Base-by-base conservation (phyloP, 768 basidiomycete species). In the Boletellus ananiceps region DNA sequence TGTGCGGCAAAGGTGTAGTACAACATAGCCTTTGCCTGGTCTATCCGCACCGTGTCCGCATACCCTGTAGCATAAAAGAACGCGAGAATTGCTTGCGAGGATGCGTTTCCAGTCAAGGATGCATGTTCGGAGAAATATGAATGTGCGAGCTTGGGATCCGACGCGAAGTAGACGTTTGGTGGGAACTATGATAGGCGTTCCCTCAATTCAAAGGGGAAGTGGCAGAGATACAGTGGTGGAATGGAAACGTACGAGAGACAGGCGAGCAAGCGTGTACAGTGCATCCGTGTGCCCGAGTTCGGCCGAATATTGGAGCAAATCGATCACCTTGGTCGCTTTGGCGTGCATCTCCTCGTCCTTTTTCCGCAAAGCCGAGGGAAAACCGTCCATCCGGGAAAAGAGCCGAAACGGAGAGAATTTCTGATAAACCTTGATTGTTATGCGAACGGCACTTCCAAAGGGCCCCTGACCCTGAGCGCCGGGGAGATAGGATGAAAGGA, bases 1-100 rank as follows among this genome's bases (percentile, higher is more conserved):
- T 93, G 83, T 1, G 92, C 93, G 4, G 94, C 85, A 59, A 98
- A 98, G 0, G 94, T 96, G 65, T 93, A 93, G 60, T 95, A 88
- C 0, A 98, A 74, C 54, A 95, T 83, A 0, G 94, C 93, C 67
- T 84, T 83, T 13, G 84, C 83, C 64, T 89, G 86, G 51, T 88
- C 79, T 0, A 83, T 74, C 1, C 79, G 74, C 11, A 81, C 78
- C 6, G 83, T 68, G 39, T 74, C 74, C 44, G 77, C 78, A 59
- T 89, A 95, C 3, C 93, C 94, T 0, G 92, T 87, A 8, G 92
- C 79, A 60, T 96, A 71, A 64, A 97, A 89, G 76, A 97, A 96
- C 0, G 82, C 93, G 12, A 95, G 69, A 52, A 84, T 72, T 8
- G 88, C 79, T 68, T 98, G 94, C 0, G 94, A 89, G 3, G 90